Percentiles rank a stretch among this genome's conserved stretches.
These are phyloP conservation scores for Scheffersomyces parashehatae DNA, from an alignment of 1,139 yeast genomes.

Conservation along the genomic window DNA sequence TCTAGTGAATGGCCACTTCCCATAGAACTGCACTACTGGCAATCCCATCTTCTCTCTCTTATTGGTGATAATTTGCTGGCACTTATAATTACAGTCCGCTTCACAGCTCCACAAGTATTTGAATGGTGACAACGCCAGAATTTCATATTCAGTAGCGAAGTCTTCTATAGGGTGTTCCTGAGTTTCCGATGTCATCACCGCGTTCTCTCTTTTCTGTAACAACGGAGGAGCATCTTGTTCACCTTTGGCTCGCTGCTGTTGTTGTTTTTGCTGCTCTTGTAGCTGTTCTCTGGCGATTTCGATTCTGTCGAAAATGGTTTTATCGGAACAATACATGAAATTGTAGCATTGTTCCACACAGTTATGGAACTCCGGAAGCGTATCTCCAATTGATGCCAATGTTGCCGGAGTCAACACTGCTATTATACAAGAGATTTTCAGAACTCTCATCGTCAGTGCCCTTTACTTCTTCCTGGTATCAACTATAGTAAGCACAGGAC, in stretches of 20 bases:
- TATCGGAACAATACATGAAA: slow-evolving; percentile 9
- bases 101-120: slow-evolving; percentile 35
- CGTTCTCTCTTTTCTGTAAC: neutral
- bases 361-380: slow-evolving; percentile 15
- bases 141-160: slow-evolving; percentile 7
- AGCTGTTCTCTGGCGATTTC: slow-evolving; percentile 1
- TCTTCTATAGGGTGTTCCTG: slow-evolving; percentile 3
- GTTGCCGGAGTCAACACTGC: neutral
- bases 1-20: slow-evolving; percentile 49
- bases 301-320: slow-evolving; percentile 9
- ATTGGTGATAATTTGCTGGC: slow-evolving; percentile 39
- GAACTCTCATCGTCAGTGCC: no score
- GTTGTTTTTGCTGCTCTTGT: neutral
- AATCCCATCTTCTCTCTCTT: slow-evolving; percentile 18
- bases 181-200: slow-evolving; percentile 1
- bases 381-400: slow-evolving; percentile 16
- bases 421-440: no score
- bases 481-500: no score
- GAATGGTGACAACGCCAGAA: slow-evolving; percentile 6
- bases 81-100: slow-evolving; percentile 43
- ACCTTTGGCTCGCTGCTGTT: neutral
- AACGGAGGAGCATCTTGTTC: neutral
- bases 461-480: no score
- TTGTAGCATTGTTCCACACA: slow-evolving; percentile 15
- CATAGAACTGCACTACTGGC: slow-evolving; percentile 42